These are phyloP conservation scores for Bryum argenteum DNA, from an alignment of 225 moss, liverwort and hornwort species.

Conservation along the genomic window DNA sequence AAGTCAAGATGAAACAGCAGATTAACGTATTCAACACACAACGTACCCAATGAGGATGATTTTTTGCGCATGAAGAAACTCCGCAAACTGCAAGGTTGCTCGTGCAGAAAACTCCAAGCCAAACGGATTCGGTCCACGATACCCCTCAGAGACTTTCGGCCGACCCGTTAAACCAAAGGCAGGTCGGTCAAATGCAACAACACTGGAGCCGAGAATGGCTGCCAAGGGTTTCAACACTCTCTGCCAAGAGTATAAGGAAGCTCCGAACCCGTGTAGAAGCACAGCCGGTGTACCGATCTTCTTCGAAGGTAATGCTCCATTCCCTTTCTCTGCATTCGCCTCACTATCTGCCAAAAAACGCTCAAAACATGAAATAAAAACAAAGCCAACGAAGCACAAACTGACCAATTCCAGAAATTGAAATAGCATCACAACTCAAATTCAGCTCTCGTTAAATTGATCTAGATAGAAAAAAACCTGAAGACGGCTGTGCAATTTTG, in stretches of 20 bases:
- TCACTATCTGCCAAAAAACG: conserved; percentile 32
- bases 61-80: conserved; percentile 78
- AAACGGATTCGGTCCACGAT: conserved; percentile 56
- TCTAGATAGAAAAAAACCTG: conserved; percentile 35
- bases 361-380: conserved; percentile 14
- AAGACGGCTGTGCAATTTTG: conserved; percentile 65
- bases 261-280: conserved; percentile 91
- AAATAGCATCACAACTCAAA: neutral
- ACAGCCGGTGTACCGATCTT: conserved; percentile 60
- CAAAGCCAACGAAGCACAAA: neutral
- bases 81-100: conserved; percentile 70
- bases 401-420: conserved; percentile 1
- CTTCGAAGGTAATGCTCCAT: conserved; percentile 12
- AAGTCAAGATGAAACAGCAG: neutral
- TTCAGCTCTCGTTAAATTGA: conserved; percentile 3
- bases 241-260: conserved; percentile 91
- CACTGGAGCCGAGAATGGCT: conserved; percentile 56
- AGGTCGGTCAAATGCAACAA: conserved; percentile 89
- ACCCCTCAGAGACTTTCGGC: conserved; percentile 28
- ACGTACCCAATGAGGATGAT: conserved; percentile 87
- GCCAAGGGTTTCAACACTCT: conserved; percentile 75
- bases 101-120: conserved; percentile 75
- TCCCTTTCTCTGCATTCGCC: neutral
- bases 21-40: conserved; percentile 3
- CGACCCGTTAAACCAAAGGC: conserved; percentile 90